phyloP scores from a whole-genome alignment of 164 flowering plant genomes.

The Brasenia schreberi region DNA sequence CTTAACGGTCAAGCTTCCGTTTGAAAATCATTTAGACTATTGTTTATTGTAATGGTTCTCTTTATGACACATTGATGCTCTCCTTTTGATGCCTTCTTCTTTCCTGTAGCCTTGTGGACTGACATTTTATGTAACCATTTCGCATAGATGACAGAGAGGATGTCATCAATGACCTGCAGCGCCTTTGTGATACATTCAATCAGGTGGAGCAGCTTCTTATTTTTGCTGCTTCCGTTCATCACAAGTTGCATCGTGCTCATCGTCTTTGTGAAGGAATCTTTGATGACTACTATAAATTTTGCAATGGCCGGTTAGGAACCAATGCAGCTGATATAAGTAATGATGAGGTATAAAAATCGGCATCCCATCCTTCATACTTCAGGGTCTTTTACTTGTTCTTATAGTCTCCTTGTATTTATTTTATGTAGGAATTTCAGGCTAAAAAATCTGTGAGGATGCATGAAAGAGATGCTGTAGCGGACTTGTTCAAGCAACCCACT shows the following conservation, averaged over 20 bases:
- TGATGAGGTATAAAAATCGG: constrained; percentile 1
- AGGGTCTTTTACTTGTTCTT: background rate
- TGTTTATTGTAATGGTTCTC: too few species aligned
- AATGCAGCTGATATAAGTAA: constrained; percentile 13
- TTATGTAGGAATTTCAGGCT: constrained; percentile 38
- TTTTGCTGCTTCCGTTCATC: constrained; percentile 79
- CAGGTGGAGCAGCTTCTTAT: constrained; percentile 68
- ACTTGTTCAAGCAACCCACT: constrained; percentile 63
- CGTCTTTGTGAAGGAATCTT: constrained; percentile 59
- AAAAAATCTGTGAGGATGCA: constrained; percentile 34
- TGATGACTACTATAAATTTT: constrained; percentile 41
- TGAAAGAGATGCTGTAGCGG: constrained; percentile 49
- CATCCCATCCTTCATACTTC: background rate
- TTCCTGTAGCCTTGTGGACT: too few species aligned
- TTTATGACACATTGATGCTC: too few species aligned
- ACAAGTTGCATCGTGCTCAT: constrained; percentile 57
- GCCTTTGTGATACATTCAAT: constrained; percentile 50
- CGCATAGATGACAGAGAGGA: constrained; percentile 13
- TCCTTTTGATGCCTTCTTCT: too few species aligned
- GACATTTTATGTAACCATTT: constrained; percentile 7
- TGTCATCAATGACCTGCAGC: constrained; percentile 22
- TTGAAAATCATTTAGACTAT: too few species aligned
- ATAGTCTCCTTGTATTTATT: background rate
- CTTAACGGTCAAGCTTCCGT: too few species aligned
- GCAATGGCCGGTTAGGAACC: constrained; percentile 61